These are phyloP conservation scores for Helicocarpus griseus DNA, from an alignment of 2,329 filamentous ascomycete species.

Conservation along the genomic window DNA sequence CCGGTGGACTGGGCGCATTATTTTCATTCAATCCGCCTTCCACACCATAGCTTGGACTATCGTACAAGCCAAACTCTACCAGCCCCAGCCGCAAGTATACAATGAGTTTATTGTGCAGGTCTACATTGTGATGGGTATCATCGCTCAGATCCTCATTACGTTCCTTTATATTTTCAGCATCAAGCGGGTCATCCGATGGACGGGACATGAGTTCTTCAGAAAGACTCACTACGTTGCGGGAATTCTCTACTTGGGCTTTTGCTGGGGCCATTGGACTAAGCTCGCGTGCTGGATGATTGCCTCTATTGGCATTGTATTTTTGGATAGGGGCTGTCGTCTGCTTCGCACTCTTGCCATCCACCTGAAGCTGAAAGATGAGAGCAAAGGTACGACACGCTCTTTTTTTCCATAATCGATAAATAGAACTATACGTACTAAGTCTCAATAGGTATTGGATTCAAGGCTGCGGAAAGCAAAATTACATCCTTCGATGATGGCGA, in stretches of 20 bases:
- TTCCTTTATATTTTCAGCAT: conserved; percentile 53
- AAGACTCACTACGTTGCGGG: conserved; percentile 65
- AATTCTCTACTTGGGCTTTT: conserved; percentile 63
- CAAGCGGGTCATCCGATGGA: conserved; percentile 50
- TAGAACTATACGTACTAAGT: conserved; percentile 4
- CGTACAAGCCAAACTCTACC: conserved; percentile 56
- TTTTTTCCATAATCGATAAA: neutral
- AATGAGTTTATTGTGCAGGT: conserved; percentile 49
- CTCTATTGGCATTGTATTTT: conserved; percentile 52
- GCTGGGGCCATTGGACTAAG: conserved; percentile 64
- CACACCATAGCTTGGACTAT: conserved; percentile 65
- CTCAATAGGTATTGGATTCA: conserved; percentile 42
- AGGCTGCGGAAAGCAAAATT: conserved; percentile 42
- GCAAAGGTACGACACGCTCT: conserved; percentile 16
- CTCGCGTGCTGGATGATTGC: conserved; percentile 61
- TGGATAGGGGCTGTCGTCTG: conserved; percentile 53
- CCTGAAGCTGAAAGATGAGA: conserved; percentile 40
- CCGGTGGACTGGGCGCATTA: conserved; percentile 65
- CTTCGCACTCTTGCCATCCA: conserved; percentile 53
- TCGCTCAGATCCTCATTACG: conserved; percentile 56
- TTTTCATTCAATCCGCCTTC: conserved; percentile 56
- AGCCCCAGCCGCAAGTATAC: conserved; percentile 57
- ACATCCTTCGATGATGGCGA: conserved; percentile 46
- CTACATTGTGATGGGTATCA: conserved; percentile 65
- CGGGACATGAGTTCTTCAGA: conserved; percentile 69